Evolutionary conservation across 2,329 filamentous ascomycete species (phyloP), one percentile per base, ranked within the genome.

Genomic region (Botrytis deweyae): DNA sequence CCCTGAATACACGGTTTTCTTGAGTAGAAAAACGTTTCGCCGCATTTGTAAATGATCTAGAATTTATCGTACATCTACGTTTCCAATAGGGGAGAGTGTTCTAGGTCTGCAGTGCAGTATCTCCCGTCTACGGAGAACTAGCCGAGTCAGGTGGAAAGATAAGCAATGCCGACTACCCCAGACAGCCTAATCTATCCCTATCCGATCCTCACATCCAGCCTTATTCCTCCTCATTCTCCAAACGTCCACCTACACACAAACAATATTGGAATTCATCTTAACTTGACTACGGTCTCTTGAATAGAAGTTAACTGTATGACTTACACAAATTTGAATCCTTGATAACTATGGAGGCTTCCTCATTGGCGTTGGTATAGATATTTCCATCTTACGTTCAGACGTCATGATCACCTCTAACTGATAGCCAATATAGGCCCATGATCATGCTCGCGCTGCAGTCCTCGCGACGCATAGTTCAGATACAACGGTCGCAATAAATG

Each of bases 361-460:
- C 91, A 62, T 83, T 94, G 77, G 91, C 88, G 79, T 86, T 91
- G 84, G 90, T 91, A 85, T 6, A 16, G 49, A 55, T 74, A 81
- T 77, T 72, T 59, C 59, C 52, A 67, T 73, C 55, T 62, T 38
- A 72, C 52, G 62, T 42, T 46, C 49, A n/a, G 38, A 63, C 58
- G 40, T 65, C 62, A 68, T 61, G 70, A 58, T 81, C 74, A 80
- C 74, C 46, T 33, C 29, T 44, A n/a, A 33, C 72, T 70, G 25
- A 75, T 69, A 36, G 18, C 29, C 7, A 33, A 25, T 72, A 61
- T 78, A 95, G 89, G 95, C 95, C 76, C 93, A 97, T 83, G 92
- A 95, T 78, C 94, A 98, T 84, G 95, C 94, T 69, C 90, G 91
- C 79, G 95, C 93, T 80, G 95, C 95, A 62, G 91, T 93, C 38